Evolutionary conservation across 306 rosid species (phyloP), one percentile per base, ranked within the genome.

Genomic region (Arachis stenosperma): DNA sequence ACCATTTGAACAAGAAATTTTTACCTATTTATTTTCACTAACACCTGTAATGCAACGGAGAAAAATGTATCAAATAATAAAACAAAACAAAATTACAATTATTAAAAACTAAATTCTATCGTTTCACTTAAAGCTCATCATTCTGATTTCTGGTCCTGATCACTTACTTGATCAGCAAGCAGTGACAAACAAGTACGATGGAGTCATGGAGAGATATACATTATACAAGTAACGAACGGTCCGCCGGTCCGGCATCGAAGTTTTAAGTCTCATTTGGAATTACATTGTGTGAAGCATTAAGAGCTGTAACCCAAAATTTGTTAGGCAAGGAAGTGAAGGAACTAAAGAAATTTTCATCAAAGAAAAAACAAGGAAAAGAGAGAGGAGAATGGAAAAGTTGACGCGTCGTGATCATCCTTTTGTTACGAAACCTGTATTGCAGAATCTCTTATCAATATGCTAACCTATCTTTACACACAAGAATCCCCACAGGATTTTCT

Each of bases 401-500:
- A 39, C 55, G 69, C 6, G 55, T 43, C 27, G 30, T 47, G 1
- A 30, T 57, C 41, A 43, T 52, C 22, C 50, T 58, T 27, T 47
- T 52, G 42, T 71, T 46, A 61, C 11, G 46, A 74, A 73, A 52
- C 51, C 82, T 22, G 27, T 73, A 52, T 65, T 48, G 52, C 6
- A 12, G 53, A 71, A 61, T 61, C 7, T 60, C 61, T 79, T 75
- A 61, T 40, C 43, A 40, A 56, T 64, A 60, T 59, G 40, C 17
- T 56, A 63, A 39, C 46, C 76, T 71, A 79, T 83, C 65, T 76
- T 77, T 84, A 84, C 82, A 80, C 75, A 84, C 84, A 64, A 51
- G 46, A 83, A 76, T 61, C 67, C 71, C 74, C 51, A 72, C 54
- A 42, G 42, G 37, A 44, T 14, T 40, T 44, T 44, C 9, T 6